Evolutionary conservation across 371 early-diverging fungal species (phyloP), one percentile per base, ranked within the genome.

Genomic region (Phascolomyces articulosus): DNA sequence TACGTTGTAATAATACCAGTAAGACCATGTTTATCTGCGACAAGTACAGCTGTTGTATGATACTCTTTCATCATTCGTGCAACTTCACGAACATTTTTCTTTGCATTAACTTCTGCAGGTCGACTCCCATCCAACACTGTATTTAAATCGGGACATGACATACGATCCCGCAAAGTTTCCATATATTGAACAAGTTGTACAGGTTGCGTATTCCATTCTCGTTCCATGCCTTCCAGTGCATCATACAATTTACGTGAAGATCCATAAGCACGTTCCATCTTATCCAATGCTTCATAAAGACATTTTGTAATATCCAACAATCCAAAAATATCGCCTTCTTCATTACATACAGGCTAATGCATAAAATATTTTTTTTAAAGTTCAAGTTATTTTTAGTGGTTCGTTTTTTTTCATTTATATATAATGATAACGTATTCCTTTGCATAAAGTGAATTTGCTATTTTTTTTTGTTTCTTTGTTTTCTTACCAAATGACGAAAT

Each of bases 251-350:
- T 87, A 69, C 87, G 86, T 49, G 93, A 92, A 40, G 93, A 92
- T 64, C 90, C 89, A 76, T 94, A 92, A 38, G 94, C 95, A 26
- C 91, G 86, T 70, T 96, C 96, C 77, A 97, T 87, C 64, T 94
- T 94, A 63, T 95, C 96, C 40, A 97, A 77, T 20, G 94, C 91
- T 64, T 96, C 95, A 71, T 93, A 95, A 65, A 97, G 83, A 76
- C 95, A 95, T 67, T 95, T 95, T 58, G 96, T 96, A 67, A 97
- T 95, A 78, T 97, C 98, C 51, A 96, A 77, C 51, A 96, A 69
- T 16, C 98, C 97, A 60, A 96, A 93, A 34, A 97, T 93, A 67
- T 94, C 95, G 55, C 90, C 93, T 65, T 89, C 86, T 63, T 92
- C 90, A 69, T 90, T 87, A 68, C 93, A 91, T 29, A 80, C 80